Evolutionary conservation across 495 filamentous ascomycete genomes (phyloP), one percentile per base, ranked within the genome.

Genomic region (Penicillium psychrofluorescens): DNA sequence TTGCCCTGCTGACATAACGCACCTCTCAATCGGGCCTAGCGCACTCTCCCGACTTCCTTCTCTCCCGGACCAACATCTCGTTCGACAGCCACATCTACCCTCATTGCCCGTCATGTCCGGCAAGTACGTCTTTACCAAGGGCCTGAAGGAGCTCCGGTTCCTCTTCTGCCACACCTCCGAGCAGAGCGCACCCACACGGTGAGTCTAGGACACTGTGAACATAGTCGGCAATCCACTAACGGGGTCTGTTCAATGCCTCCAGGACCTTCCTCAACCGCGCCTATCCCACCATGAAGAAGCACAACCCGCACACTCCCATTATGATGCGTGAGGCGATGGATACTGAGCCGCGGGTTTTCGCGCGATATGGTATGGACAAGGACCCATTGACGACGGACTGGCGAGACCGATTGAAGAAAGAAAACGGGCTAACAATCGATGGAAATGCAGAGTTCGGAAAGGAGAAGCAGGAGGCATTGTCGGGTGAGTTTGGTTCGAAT

Each of bases 241-340:
- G 22, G 22, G 3, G 22, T 22, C 22, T 22, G 22, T 22, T 22
- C 6, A 34, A 34, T 46, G 16, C 11, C 29, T 29, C 9, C 34
- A 98, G 92, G 65, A 79, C 84, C 10, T 98, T 98, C 75, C 74
- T 98, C 39, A 81, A 82, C 46, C 80, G 85, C 63, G 86, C 90
- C 43, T 98, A 98, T 68, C 94, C 92, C 6, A 90, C 86, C 54
- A 97, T 98, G 91, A 98, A 98, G 80, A 94, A 95, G 78, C 83
- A 92, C 75, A 97, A 98, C 71, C 92, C 92, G 8, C 70, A 88
- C 64, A 95, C 79, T 35, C 92, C 92, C 38, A 97, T 98, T 67
- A 70, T 98, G 75, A 78, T 98, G 40, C 86, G 92, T 51, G 94
- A 98, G 68, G 92, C 94, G 29, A 62, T 77, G 40, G 88, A 83